Evolutionary conservation across 768 basidiomycete species (phyloP), one percentile per base, ranked within the genome.

Genomic region (Lactifluus volemus): DNA sequence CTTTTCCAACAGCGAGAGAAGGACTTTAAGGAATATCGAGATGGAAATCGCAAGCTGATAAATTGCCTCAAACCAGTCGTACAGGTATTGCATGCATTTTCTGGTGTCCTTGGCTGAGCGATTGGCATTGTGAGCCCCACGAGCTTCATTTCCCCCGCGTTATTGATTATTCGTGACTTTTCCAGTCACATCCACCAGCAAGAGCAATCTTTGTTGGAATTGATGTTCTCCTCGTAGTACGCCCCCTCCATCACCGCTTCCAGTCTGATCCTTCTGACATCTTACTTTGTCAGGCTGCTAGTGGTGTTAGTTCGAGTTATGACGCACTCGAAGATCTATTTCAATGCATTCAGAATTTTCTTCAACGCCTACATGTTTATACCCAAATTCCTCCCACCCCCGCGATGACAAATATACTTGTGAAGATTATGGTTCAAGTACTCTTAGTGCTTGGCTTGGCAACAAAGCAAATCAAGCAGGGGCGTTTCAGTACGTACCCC

Each of bases 11-110:
- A 63, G 10, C 41, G 53, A 44, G 56, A 29, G 14, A 63, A 14
- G 17, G 47, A 50, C 10, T 58, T 58, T 10, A 49, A 53, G 41
- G 52, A 63, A 44, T 61, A 52, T 39, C 55, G 60, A 45, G 50
- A 61, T 0, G 36, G 50, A 48, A 47, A 61, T 52, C 25, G 44
- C 7, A 57, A 34, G 19, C 34, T 61, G 42, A 61, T 61, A n/a
- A 48, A 41, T 15, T 41, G 44, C 25, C 19, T 61, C 5, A 61
- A 29, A 8, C 60, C 60, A 8, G 38, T 47, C 9, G 60, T 53
- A n/a, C 34, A 34, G 10, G 19, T 57, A 29, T 19, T 61, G 7
- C 55, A 61, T 12, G 7, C 29, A 4, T 39, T 61, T 34, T 14
- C 60, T 21, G 60, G 19, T 0, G 41, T 17, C 34, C 55, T 61